Conservation (phyloP, 495 filamentous ascomycete genomes). For the Penicillium cataractarum region DNA sequence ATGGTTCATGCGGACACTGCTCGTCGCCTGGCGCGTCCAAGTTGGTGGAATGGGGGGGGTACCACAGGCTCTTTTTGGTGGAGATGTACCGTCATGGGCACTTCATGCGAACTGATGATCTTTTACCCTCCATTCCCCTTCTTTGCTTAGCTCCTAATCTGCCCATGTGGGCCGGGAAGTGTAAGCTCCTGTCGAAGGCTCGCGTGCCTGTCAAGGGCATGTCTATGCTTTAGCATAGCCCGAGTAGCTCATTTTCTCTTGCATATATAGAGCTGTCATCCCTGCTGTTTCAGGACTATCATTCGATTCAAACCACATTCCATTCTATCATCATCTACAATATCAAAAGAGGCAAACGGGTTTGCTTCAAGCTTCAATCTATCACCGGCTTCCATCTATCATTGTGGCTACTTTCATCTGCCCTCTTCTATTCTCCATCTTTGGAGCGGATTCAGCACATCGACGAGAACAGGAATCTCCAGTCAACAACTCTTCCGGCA, state of each 20-base stretch:
- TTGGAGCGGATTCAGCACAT: not conserved
- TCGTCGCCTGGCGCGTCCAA: slow-evolving; percentile 14
- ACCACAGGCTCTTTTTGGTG: slow-evolving; percentile 21
- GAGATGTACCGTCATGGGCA: slow-evolving; percentile 14
- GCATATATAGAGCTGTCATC: slow-evolving; percentile 30
- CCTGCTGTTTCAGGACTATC: slow-evolving; percentile 12
- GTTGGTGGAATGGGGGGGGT: slow-evolving; percentile 29
- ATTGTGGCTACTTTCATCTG: slow-evolving; percentile 4
- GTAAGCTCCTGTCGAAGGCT: slow-evolving; percentile 25
- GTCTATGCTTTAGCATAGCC: slow-evolving; percentile 19
- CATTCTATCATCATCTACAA: slow-evolving; percentile 10
- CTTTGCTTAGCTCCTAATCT: slow-evolving; percentile 17
- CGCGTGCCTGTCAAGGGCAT: slow-evolving; percentile 31
- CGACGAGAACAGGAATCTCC: not conserved
- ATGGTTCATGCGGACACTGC: slow-evolving; percentile 25
- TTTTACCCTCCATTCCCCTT: slow-evolving; percentile 27
- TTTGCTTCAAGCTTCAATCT: not conserved
- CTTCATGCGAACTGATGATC: slow-evolving; percentile 28
- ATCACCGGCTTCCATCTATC: not conserved
- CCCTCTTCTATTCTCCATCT: slow-evolving; percentile 1
- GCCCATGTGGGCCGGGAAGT: slow-evolving; percentile 32
- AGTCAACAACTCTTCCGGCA: not conserved
- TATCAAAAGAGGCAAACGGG: not conserved
- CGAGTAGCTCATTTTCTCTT: slow-evolving; percentile 7
- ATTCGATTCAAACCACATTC: slow-evolving; percentile 6